Percentiles rank a stretch among this genome's conserved stretches.
Conservation (phyloP, 805 yeast species). For the Candida andamanensis region DNA sequence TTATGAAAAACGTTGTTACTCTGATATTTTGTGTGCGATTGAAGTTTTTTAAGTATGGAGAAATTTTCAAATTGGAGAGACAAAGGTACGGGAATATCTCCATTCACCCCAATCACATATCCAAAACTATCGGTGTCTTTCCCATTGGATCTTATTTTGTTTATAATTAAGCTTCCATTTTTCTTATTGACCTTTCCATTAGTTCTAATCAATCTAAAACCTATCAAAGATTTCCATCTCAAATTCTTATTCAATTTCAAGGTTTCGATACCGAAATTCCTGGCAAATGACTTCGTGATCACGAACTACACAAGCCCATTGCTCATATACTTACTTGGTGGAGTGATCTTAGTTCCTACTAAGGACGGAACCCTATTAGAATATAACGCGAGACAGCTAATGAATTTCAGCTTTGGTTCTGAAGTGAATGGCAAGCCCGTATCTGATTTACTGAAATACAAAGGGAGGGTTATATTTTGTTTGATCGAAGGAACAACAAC, state of each 20-base stretch:
- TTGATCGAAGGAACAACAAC: constrained; percentile 83
- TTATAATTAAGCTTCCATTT: constrained; percentile 28
- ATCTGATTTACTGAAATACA: constrained; percentile 18
- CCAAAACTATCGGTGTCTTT: constrained; percentile 11
- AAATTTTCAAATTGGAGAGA: constrained; percentile 82
- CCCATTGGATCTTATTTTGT: constrained; percentile 3
- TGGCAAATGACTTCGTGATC: constrained; percentile 45
- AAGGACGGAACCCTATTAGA: constrained; percentile 24
- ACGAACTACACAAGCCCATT: constrained; percentile 41
- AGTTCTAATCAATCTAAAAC: constrained; percentile 15
- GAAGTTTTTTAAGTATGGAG: constrained; percentile 49
- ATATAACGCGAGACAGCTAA: constrained; percentile 23
- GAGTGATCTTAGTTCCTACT: constrained; percentile 39
- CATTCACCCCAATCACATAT: constrained; percentile 60
- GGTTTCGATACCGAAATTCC: constrained; percentile 34
- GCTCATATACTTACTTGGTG: constrained; percentile 33
- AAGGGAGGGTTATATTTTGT: constrained; percentile 44
- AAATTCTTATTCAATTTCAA: constrained; percentile 31
- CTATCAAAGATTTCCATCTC: constrained; percentile 17
- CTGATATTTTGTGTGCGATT: neutral
- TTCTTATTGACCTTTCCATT: constrained; percentile 14
- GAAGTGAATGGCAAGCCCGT: constrained; percentile 8
- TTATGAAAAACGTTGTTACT: constrained; percentile 6
- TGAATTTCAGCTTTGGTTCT: constrained; percentile 18
- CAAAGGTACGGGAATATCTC: constrained; percentile 90